Evolutionary conservation across 176 grass and related monocot genomes (phyloP).

Genomic region (Typha latifolia): DNA sequence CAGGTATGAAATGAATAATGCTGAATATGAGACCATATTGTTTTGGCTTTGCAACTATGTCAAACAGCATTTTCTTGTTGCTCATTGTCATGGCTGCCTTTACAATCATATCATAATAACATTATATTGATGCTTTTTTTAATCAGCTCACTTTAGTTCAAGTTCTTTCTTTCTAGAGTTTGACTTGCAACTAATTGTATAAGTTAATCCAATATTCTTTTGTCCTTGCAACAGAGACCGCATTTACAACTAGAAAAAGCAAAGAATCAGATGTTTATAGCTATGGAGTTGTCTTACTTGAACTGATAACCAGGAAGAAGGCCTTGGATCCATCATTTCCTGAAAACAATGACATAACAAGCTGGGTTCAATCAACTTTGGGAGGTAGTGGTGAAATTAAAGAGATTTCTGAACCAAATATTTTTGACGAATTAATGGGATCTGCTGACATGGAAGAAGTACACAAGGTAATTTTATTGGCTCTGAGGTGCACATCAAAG

Average conservation of each 20-base stretch:
- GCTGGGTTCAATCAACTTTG: conserved; percentile 35
- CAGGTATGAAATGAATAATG: conserved; percentile 38
- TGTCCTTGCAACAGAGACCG: conserved; percentile 39
- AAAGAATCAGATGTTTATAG: conserved; percentile 64
- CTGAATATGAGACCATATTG: neutral
- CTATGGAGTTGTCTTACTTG: conserved; percentile 74
- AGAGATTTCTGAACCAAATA: conserved; percentile 30
- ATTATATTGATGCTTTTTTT: no score
- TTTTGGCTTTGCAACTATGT: neutral
- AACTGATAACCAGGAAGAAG: conserved; percentile 55
- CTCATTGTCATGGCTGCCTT: no score
- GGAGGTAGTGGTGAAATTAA: conserved; percentile 30
- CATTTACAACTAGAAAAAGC: conserved; percentile 46
- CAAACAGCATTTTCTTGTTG: no score
- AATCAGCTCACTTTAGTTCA: no score
- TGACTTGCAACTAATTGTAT: no score
- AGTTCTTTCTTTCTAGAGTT: no score
- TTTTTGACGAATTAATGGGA: conserved; percentile 40
- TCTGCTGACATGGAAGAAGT: conserved; percentile 43
- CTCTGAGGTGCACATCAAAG: conserved; percentile 35
- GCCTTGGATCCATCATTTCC: conserved; percentile 43
- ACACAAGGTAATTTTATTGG: conserved; percentile 33
- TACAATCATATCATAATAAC: no score
- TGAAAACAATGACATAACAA: conserved; percentile 37
- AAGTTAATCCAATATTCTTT: no score